Base-by-base conservation (phyloP, 257 asterid species). In the Solanum sejunctum region DNA sequence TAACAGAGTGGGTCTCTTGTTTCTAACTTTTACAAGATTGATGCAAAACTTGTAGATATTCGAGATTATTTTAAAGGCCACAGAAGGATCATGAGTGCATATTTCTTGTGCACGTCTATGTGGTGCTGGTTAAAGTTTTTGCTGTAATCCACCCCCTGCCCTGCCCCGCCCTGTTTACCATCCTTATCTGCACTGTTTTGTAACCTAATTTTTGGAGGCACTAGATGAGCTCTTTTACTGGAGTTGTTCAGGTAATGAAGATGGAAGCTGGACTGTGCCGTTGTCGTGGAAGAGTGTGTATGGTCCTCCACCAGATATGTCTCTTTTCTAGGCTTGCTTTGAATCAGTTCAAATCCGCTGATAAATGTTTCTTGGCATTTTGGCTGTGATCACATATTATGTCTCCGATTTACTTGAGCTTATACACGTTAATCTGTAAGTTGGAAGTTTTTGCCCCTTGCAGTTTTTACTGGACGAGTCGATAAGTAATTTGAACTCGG, bases 201-300 rank as follows among this genome's bases (percentile, higher is more conserved):
- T 49, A 77, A 5, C 82, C 36, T 49, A 75, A 49, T 49, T 77
- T 75, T 77, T 1, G 4, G 23, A 49, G 82, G 16, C 64, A 51
- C 47, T 77, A 77, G 23, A 2, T 73, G 81, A 75, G 15, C 81
- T 49, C 15, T 21, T 58, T 16, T 10, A 3, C 56, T 84, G 70
- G 58, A 41, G 75, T 83, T 73, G 61, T 85, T 82, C 93, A 94
- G 99, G 94, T 86, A 84, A 84, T 82, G 94, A 78, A 84, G 86
- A 83, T 71, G 90, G 88, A 84, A 90, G 87, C 83, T 94, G 99
- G 99, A 85, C 87, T 80, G 84, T 92, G 69, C 99, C 99, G 8
- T 90, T 89, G 82, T 95, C 99, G 32, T 95, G 99, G 99, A 92
- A 92, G 92, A 94, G 98, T 47, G 94, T 95, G 13, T 95, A 95